A percentile compares a stretch with the other conserved stretches of the same genome.
These are phyloP conservation scores for Strobilomyces confusus DNA, from an alignment of 768 basidiomycete genomes.

Conservation along the genomic window DNA sequence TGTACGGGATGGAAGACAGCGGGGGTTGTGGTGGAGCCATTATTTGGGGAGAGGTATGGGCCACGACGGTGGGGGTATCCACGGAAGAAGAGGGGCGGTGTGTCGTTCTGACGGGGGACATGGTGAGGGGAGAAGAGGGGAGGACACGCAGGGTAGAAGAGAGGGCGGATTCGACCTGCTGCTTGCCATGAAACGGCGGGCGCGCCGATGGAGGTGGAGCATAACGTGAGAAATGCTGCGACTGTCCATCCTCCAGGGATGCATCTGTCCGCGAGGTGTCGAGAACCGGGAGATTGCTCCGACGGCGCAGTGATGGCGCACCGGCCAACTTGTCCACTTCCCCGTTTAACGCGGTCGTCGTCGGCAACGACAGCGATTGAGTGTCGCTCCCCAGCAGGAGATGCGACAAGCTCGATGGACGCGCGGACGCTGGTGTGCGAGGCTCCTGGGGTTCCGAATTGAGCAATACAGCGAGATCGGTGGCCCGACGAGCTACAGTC, in stretches of 20 bases:
- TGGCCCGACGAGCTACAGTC: conserved; percentile 56
- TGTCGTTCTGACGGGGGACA: conserved; percentile 22
- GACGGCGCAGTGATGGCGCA: conserved; percentile 28
- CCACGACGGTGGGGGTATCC: conserved; percentile 19
- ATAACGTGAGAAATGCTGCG: conserved; percentile 26
- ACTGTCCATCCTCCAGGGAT: conserved; percentile 17
- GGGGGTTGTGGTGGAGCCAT: conserved; percentile 23
- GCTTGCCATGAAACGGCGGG: conserved; percentile 17
- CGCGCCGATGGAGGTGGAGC: conserved; percentile 18
- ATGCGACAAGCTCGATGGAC: conserved; percentile 44
- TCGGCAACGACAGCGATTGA: conserved; percentile 22
- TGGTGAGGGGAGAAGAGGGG: conserved; percentile 30
- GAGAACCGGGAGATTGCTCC: conserved; percentile 29
- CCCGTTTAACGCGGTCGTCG: conserved; percentile 9
- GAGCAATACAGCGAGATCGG: conserved; percentile 73
- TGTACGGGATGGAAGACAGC: conserved; percentile 52
- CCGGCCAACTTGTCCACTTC: conserved; percentile 27
- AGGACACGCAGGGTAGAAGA: conserved; percentile 21
- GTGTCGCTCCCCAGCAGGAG: conserved; percentile 31
- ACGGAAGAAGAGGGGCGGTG: conserved; percentile 39
- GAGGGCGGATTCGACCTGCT: conserved; percentile 21
- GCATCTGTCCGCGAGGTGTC: conserved; percentile 31
- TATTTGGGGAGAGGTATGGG: conserved; percentile 31
- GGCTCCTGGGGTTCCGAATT: conserved; percentile 53
- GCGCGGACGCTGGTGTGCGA: conserved; percentile 33